Conservation (phyloP, 1,284 basidiomycete species). For the Bondarzewia mesenterica region DNA sequence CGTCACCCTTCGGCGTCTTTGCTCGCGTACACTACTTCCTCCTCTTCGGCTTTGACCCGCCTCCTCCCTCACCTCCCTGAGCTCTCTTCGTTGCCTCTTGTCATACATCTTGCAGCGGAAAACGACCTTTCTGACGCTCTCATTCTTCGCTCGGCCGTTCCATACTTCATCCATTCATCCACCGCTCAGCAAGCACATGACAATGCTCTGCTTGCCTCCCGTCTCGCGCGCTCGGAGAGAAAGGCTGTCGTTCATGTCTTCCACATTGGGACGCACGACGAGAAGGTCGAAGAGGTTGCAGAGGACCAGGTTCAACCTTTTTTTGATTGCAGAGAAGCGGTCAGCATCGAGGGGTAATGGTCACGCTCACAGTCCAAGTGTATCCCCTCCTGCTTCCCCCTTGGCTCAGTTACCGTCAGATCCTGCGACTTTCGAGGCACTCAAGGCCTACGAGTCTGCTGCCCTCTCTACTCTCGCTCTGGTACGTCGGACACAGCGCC, state of each 20-base stretch:
- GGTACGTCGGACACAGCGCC: conserved; percentile 52
- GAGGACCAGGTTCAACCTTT: conserved; percentile 54
- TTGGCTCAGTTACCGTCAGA: conserved; percentile 1
- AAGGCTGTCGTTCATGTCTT: conserved; percentile 79
- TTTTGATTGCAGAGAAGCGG: conserved; percentile 37
- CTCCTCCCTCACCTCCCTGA: conserved; percentile 52
- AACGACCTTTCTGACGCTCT: conserved; percentile 54
- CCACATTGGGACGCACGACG: conserved; percentile 31
- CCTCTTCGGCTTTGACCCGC: conserved; percentile 38
- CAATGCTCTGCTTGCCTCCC: conserved; percentile 64
- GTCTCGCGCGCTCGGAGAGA: conserved; percentile 50
- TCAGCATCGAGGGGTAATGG: conserved; percentile 24
- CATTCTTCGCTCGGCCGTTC: conserved; percentile 46
- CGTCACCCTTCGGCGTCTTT: conserved; percentile 31
- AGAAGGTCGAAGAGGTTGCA: conserved; percentile 39
- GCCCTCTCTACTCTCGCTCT: conserved; percentile 55
- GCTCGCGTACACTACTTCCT: conserved; percentile 44
- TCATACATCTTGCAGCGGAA: conserved; percentile 45
- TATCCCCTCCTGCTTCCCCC: not conserved
- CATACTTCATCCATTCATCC: conserved; percentile 57
- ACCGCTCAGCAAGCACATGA: conserved; percentile 64
- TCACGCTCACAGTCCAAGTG: conserved; percentile 18
- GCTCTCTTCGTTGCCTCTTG: conserved; percentile 43
- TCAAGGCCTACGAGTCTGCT: conserved; percentile 55
- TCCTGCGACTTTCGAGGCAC: conserved; percentile 23